A percentile compares a stretch with the other conserved stretches of the same genome.
Evolutionary conservation across 805 yeast genomes (phyloP).

Genomic region (Schwanniomyces vanrijiae): DNA sequence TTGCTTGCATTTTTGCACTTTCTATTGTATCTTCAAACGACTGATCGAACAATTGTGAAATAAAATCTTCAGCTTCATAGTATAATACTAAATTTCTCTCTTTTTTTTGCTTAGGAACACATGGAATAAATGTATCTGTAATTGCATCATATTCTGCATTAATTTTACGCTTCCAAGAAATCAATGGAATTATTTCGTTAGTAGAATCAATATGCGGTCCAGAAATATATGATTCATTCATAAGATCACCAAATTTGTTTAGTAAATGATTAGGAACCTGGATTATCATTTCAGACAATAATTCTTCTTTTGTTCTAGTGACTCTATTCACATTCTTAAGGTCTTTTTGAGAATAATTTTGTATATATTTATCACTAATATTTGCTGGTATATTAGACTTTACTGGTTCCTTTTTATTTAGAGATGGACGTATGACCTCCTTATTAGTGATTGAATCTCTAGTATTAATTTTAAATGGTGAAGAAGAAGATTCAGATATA

Average conservation of each 20-base stretch:
- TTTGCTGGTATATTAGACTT: background rate
- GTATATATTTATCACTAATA: constrained; percentile 1
- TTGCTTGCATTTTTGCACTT: background rate
- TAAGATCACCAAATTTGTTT: constrained; percentile 22
- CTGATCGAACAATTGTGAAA: constrained; percentile 16
- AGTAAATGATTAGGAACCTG: constrained; percentile 33
- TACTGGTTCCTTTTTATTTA: background rate
- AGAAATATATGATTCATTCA: constrained; percentile 11
- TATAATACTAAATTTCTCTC: constrained; percentile 48
- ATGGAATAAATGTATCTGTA: constrained; percentile 57
- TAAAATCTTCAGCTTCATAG: constrained; percentile 48
- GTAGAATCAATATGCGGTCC: constrained; percentile 18
- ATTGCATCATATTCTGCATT: constrained; percentile 48
- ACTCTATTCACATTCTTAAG: constrained; percentile 35
- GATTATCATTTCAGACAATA: constrained; percentile 50
- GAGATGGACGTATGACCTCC: background rate
- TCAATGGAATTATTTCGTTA: constrained; percentile 37
- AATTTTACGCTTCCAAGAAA: constrained; percentile 53
- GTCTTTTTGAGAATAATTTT: constrained; percentile 24
- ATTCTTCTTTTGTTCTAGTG: constrained; percentile 47
- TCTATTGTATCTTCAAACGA: constrained; percentile 7
- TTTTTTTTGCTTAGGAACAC: constrained; percentile 33
- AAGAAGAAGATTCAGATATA: constrained; percentile 2
- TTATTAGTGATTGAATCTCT: background rate
- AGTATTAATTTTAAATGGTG: background rate